Conservation (phyloP, 208 protist species). For the Trichomonas tenax region DNA sequence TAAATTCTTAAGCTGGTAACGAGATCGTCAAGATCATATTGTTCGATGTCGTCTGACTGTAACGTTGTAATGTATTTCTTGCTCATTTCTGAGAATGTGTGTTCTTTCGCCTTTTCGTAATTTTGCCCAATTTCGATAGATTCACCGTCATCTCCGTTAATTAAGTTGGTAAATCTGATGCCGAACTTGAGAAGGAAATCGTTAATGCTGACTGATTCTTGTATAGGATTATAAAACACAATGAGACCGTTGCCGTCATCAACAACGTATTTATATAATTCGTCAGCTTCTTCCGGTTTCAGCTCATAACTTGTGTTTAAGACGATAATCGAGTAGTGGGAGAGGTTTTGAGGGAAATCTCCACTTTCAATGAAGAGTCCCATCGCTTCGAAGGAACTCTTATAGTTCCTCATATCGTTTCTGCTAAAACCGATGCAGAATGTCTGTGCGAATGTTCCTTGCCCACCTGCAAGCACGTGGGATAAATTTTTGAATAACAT, state of each 20-base stretch:
- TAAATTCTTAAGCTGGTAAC: neutral
- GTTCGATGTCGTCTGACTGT: neutral
- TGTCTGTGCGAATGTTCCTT: neutral
- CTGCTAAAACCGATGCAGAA: neutral
- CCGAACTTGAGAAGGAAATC: neutral
- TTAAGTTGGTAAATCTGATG: neutral
- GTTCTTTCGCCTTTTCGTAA: neutral
- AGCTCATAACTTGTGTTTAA: neutral
- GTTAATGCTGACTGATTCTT: neutral
- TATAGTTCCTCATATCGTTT: neutral
- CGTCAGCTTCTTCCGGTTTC: neutral
- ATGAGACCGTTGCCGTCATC: neutral
- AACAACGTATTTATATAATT: neutral
- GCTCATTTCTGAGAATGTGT: neutral
- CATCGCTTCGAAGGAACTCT: neutral
- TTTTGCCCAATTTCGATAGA: neutral
- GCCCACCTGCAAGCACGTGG: neutral
- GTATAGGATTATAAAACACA: neutral
- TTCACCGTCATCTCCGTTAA: neutral
- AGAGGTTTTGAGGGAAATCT: neutral
- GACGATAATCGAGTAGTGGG: neutral
- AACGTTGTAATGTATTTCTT: neutral
- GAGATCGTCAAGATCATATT: neutral
- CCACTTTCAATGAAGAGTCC: neutral
- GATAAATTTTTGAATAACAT: neutral